Percentiles rank a stretch among this genome's conserved stretches.
Conservation (phyloP, 345 rosid genomes). For the Populus simonii region DNA sequence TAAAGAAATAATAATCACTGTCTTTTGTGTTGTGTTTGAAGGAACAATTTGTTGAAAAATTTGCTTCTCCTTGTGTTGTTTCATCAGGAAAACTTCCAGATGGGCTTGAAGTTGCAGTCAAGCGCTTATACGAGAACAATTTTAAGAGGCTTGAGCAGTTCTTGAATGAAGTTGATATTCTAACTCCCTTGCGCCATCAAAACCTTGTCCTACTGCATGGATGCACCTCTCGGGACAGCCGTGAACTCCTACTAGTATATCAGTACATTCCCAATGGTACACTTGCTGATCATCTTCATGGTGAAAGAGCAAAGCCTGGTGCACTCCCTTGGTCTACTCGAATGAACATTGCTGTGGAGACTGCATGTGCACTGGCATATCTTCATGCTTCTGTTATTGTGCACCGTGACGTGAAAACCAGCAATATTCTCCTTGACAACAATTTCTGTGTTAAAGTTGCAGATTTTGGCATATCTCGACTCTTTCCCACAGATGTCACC, state of each 20-base stretch:
- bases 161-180: conserved; percentile 75
- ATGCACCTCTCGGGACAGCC: conserved; percentile 77
- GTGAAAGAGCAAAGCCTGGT: conserved; percentile 60
- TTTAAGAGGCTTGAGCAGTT: conserved; percentile 75
- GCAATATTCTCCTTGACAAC: conserved; percentile 77
- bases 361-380: conserved; percentile 69
- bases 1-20: conserved; percentile 15
- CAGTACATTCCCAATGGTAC: conserved; percentile 87
- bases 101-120: conserved; percentile 78
- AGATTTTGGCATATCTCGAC: conserved; percentile 85
- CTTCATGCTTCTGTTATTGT: conserved; percentile 72
- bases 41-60: neutral
- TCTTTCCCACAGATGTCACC: conserved; percentile 61
- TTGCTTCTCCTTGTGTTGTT: neutral
- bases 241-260: conserved; percentile 73
- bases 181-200: conserved; percentile 60
- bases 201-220: conserved; percentile 80
- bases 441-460: conserved; percentile 85
- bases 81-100: conserved; percentile 62
- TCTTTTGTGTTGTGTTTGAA: neutral
- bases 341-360: conserved; percentile 73
- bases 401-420: conserved; percentile 90
- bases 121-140: conserved; percentile 76
- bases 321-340: conserved; percentile 59
- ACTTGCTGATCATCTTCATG: conserved; percentile 79